These are phyloP conservation scores for Zygotorulaspora danielsina DNA, from an alignment of 805 yeast genomes.

Conservation along the genomic window DNA sequence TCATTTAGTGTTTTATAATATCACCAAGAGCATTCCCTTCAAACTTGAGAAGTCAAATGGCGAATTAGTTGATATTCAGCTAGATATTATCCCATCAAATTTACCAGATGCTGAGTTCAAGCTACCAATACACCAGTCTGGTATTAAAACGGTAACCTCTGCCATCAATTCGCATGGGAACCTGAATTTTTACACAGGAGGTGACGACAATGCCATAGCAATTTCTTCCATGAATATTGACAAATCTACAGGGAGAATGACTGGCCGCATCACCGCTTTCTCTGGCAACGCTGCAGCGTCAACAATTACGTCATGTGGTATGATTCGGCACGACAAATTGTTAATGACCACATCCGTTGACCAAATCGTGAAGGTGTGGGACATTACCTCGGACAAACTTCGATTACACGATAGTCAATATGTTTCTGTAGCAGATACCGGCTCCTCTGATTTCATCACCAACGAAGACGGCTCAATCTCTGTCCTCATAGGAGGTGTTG, in stretches of 20 bases:
- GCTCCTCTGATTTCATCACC: slow-evolving; percentile 50
- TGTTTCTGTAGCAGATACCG: slow-evolving; percentile 90
- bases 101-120: slow-evolving; percentile 27
- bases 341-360: slow-evolving; percentile 75
- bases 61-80: slow-evolving; percentile 3
- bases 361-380: slow-evolving; percentile 71
- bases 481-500: slow-evolving; percentile 73
- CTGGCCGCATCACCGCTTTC: slow-evolving; percentile 34
- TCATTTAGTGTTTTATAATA: slow-evolving; percentile 56
- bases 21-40: slow-evolving; percentile 35
- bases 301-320: slow-evolving; percentile 66
- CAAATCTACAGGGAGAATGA: slow-evolving; percentile 13
- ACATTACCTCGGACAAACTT: slow-evolving; percentile 28
- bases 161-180: slow-evolving; percentile 13
- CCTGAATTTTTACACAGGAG: slow-evolving; percentile 63
- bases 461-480: slow-evolving; percentile 30
- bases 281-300: slow-evolving; percentile 72
- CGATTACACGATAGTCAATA: slow-evolving; percentile 42
- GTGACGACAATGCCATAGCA: slow-evolving; percentile 82
- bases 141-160: slow-evolving; percentile 60
- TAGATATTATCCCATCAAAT: not conserved
- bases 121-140: slow-evolving; percentile 74
- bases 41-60: slow-evolving; percentile 12
- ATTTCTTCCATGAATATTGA: slow-evolving; percentile 37
- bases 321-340: slow-evolving; percentile 28